Conservation (phyloP, 2,329 filamentous ascomycete species). For the Beauveria caledonica region DNA sequence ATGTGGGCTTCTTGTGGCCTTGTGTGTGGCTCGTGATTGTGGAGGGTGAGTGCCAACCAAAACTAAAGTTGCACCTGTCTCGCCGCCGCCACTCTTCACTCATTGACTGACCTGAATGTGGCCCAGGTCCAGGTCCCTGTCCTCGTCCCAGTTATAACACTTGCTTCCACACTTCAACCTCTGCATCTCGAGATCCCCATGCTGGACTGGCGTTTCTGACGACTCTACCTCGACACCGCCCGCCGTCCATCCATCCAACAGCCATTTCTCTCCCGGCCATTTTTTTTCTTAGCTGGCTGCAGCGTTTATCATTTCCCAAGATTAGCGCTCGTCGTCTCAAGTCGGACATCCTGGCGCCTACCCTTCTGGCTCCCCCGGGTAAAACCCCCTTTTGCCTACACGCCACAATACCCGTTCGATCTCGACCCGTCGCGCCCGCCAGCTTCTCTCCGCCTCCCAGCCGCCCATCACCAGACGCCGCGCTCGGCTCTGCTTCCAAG, state of each 20-base stretch:
- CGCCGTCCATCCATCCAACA: not conserved
- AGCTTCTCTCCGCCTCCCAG: not conserved
- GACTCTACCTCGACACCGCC: slow-evolving; percentile 6
- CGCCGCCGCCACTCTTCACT: slow-evolving; percentile 1
- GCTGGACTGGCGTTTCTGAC: slow-evolving; percentile 7
- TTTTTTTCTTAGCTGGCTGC: slow-evolving; percentile 6
- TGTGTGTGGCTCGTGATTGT: not conserved
- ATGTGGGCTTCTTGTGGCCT: not conserved
- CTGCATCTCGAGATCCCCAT: slow-evolving; percentile 7
- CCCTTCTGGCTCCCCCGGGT: not conserved
- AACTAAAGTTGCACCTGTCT: not conserved
- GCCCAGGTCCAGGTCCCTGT: not conserved
- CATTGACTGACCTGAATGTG: slow-evolving; percentile 2
- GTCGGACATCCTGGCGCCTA: not conserved
- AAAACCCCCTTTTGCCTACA: slow-evolving; percentile 7
- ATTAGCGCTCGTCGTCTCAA: not conserved
- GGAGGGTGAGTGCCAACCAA: not conserved
- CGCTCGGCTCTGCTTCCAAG: not conserved
- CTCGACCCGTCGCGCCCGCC: slow-evolving; percentile 1
- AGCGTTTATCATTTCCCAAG: slow-evolving; percentile 1
- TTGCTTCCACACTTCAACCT: slow-evolving; percentile 8
- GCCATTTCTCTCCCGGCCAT: slow-evolving; percentile 1
- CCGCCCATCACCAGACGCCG: not conserved
- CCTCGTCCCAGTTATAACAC: not conserved
- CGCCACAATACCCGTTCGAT: slow-evolving; percentile 2